Base-by-base conservation (phyloP, 2,329 filamentous ascomycete genomes). In the Claviceps fusiformis region DNA sequence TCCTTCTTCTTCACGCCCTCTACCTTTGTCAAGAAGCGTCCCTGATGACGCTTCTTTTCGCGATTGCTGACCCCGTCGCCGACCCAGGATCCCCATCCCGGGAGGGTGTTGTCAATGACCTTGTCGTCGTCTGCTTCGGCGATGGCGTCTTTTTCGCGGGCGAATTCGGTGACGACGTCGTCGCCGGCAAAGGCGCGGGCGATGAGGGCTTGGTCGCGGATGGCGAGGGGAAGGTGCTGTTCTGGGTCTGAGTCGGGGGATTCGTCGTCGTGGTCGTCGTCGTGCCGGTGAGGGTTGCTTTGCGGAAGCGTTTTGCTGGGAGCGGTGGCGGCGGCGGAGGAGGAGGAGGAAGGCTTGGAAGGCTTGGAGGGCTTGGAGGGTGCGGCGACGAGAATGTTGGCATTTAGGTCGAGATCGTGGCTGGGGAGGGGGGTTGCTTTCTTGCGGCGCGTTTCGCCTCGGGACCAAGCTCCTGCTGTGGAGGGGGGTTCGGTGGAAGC, bases 1-100 rank as follows among this genome's bases (percentile, higher is more conserved):
- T 91, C 80, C 57, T 84, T 79, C 60, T 82, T 81, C 69, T 88
- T 86, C 60, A 95, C 76, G 43, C 89, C 91, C 58, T 88, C 80
- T 15, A 82, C 71, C 65, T 82, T 86, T 37, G 75, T 82, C 54
- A 88, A 70, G 64, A 84, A 82, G 19, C 80, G 77, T 55, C 76
- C 79, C 63, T 77, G 74, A 64, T 86, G 83, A 61, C 78, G 72
- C 65, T 82, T 82, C 69, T 81, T 77, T 60, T 87, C 80, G 58
- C 80, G 81, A 62, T 82, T 84, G 68, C 82, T 86, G 59, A 96
- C 76, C 19, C 91, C 92, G 17, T 87, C 83, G 59, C 93, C 93
- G 5, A 87, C 80, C 93, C 93, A 96, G 64, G 78, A 84, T 60
- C 93, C 93, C 93, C 93, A 98, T 49, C 93, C 93, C 0, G 90